A percentile compares a stretch with the other conserved stretches of the same genome.
Conservation (phyloP, 176 grass and related monocot species). For the Bromus sterilis region DNA sequence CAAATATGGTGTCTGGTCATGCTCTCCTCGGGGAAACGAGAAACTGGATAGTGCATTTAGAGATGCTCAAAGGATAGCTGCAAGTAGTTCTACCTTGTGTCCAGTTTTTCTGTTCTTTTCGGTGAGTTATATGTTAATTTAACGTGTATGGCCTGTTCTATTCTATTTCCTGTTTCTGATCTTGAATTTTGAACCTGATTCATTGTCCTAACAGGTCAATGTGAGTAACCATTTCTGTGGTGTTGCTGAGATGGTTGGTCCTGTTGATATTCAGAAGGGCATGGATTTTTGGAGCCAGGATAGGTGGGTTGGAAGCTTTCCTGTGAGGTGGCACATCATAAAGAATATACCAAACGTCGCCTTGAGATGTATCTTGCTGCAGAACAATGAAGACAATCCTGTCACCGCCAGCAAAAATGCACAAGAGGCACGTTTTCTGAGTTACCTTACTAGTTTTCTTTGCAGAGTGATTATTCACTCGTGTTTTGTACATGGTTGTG, state of each 20-base stretch:
- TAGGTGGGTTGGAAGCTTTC: constrained; percentile 74
- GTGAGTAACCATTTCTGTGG: constrained; percentile 68
- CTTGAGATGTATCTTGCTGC: constrained; percentile 42
- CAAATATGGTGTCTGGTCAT: constrained; percentile 73
- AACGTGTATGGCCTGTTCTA: neutral
- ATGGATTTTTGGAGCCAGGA: constrained; percentile 75
- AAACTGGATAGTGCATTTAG: constrained; percentile 43
- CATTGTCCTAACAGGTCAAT: constrained; percentile 47
- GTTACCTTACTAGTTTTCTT: neutral
- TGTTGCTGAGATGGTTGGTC: constrained; percentile 85
- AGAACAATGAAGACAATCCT: constrained; percentile 72
- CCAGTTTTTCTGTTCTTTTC: constrained; percentile 91
- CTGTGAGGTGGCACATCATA: constrained; percentile 85
- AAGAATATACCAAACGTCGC: constrained; percentile 58
- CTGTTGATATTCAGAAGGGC: constrained; percentile 62
- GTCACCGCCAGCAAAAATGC: constrained; percentile 78
- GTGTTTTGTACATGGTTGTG: neutral
- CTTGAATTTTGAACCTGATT: constrained; percentile 12
- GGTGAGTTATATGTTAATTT: constrained; percentile 47
- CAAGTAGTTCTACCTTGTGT: constrained; percentile 28
- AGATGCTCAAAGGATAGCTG: constrained; percentile 49
- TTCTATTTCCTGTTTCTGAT: neutral
- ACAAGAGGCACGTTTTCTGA: constrained; percentile 62
- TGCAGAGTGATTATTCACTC: constrained; percentile 1
- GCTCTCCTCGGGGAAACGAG: constrained; percentile 38